phyloP scores from a whole-genome alignment of 495 filamentous ascomycete species.

The Hyaloscypha variabilis region DNA sequence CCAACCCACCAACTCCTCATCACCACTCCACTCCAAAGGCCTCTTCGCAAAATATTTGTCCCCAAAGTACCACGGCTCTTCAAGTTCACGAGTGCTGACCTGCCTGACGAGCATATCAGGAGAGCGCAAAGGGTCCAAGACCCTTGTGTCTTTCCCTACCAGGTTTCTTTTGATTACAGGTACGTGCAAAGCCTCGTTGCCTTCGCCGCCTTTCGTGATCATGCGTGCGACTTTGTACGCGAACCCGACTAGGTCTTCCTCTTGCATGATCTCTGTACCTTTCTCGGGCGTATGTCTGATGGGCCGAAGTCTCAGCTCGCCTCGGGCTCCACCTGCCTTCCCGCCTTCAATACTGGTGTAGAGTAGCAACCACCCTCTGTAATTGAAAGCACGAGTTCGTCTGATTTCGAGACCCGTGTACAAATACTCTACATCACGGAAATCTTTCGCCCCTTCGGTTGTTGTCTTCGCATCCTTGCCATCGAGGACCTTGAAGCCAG shows the following conservation, averaged over 20 bases:
- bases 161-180: not conserved
- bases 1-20: not conserved
- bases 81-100: not conserved
- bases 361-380: constrained; percentile 39
- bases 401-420: constrained; percentile 49
- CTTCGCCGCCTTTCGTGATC: not conserved
- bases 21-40: not conserved
- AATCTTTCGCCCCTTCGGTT: not conserved
- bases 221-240: constrained; percentile 5
- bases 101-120: not conserved
- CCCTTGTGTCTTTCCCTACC: not conserved
- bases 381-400: constrained; percentile 38
- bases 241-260: not conserved
- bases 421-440: constrained; percentile 42
- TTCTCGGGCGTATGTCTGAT: constrained; percentile 33
- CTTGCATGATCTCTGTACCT: not conserved
- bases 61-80: not conserved
- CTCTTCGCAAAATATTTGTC: not conserved
- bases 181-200: not conserved
- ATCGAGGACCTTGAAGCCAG: constrained; percentile 28
- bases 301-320: constrained; percentile 44
- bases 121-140: not conserved
- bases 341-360: constrained; percentile 51
- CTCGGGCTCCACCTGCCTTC: constrained; percentile 39
- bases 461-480: not conserved